phyloP scores from a whole-genome alignment of 768 basidiomycete genomes.

The Nidula microcarpa region DNA sequence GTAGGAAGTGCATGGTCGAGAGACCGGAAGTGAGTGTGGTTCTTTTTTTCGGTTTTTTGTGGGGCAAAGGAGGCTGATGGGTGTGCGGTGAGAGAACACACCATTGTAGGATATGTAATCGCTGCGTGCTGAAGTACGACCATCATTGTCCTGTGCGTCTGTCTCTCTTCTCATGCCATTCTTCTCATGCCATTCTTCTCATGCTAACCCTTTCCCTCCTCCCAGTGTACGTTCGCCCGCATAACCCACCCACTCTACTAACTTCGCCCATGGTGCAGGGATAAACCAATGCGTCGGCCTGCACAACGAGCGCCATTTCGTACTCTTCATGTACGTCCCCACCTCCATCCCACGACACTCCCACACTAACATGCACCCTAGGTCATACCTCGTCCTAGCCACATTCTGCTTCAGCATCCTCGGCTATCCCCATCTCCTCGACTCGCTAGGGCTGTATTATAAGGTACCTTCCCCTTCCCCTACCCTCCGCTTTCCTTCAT shows the following conservation, averaged over 20 bases:
- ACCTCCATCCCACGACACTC: background rate
- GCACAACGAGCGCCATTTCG: slow-evolving; percentile 93
- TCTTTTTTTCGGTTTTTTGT: no score
- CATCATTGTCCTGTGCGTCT: slow-evolving; percentile 85
- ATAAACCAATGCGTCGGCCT: slow-evolving; percentile 97
- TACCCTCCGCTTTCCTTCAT: background rate
- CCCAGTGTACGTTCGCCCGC: background rate
- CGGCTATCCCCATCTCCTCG: slow-evolving; percentile 60
- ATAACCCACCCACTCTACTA: background rate
- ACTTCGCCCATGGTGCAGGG: slow-evolving; percentile 47
- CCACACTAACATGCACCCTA: slow-evolving; percentile 18
- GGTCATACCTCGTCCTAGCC: slow-evolving; percentile 77
- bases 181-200: background rate
- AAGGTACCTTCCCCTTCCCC: slow-evolving; percentile 24
- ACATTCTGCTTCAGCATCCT: slow-evolving; percentile 57
- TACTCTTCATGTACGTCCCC: slow-evolving; percentile 80
- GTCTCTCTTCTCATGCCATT: background rate
- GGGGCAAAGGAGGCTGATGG: background rate
- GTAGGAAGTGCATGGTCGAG: slow-evolving; percentile 61
- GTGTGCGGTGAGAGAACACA: no score
- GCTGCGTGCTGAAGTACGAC: slow-evolving; percentile 86
- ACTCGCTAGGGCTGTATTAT: slow-evolving; percentile 54
- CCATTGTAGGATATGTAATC: slow-evolving; percentile 65
- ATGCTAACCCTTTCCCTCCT: background rate
- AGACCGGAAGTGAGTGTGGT: slow-evolving; percentile 73